Percentiles rank a stretch among this genome's conserved stretches.
These are phyloP conservation scores for Ceratobasidium theobromae DNA, from an alignment of 1,284 basidiomycete species.

Conservation along the genomic window DNA sequence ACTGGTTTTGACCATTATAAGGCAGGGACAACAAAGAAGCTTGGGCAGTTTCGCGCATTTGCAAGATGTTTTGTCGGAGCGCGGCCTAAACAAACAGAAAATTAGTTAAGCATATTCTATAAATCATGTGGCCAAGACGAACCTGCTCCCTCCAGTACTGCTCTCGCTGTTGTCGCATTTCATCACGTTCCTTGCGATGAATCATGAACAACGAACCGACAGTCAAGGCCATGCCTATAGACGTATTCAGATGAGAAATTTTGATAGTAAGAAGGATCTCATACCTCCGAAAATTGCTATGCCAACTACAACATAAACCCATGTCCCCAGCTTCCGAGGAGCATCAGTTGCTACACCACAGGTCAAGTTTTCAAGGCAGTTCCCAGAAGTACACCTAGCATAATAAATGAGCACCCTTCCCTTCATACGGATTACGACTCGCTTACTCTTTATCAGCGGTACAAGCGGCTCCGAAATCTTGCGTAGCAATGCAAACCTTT, in stretches of 20 bases:
- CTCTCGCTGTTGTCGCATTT: constrained; percentile 74
- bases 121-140: constrained; percentile 32
- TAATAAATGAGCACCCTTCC: too few species aligned
- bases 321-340: constrained; percentile 63
- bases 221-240: constrained; percentile 67
- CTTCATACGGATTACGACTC: neutral
- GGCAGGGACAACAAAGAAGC: constrained; percentile 61
- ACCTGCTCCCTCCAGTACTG: constrained; percentile 89
- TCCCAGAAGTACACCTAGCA: constrained; percentile 69
- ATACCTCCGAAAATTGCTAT: constrained; percentile 69
- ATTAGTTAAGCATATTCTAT: neutral
- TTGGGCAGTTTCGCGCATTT: constrained; percentile 71
- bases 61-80: constrained; percentile 72
- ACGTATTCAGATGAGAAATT: constrained; percentile 13
- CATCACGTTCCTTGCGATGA: constrained; percentile 68
- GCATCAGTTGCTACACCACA: constrained; percentile 65
- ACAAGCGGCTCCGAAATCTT: constrained; percentile 59
- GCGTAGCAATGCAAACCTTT: constrained; percentile 61
- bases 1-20: constrained; percentile 45
- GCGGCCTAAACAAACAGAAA: constrained; percentile 52
- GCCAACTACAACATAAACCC: constrained; percentile 73
- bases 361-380: constrained; percentile 61
- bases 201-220: constrained; percentile 66
- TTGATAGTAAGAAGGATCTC: constrained; percentile 36
- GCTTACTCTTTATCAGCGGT: constrained; percentile 78